A percentile compares a stretch with the other conserved stretches of the same genome.
phyloP scores from a whole-genome alignment of 192 early-diverging fungal species.

The Allomyces arbusculus region DNA sequence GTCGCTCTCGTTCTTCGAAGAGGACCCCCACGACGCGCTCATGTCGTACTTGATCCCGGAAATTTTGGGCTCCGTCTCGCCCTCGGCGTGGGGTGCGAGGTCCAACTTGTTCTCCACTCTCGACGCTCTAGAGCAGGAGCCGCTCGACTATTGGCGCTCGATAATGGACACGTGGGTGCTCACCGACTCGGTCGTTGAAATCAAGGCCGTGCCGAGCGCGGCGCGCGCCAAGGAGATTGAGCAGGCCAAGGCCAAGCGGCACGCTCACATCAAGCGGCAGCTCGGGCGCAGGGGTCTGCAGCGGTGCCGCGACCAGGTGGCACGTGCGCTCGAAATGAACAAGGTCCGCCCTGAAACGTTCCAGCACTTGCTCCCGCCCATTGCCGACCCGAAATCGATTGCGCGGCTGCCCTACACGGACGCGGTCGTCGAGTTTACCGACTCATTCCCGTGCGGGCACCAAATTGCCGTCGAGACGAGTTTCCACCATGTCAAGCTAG shows the following conservation, averaged over 20 bases:
- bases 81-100: constrained; percentile 28
- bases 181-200: constrained; percentile 28
- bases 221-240: constrained; percentile 22
- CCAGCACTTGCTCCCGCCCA: not conserved
- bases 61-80: constrained; percentile 16
- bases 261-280: constrained; percentile 9
- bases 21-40: constrained; percentile 36
- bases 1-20: constrained; percentile 25
- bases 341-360: not conserved
- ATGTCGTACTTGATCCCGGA: constrained; percentile 28
- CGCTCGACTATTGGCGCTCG: constrained; percentile 29
- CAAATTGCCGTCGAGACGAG: constrained; percentile 43
- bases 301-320: constrained; percentile 11
- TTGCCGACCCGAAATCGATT: not conserved
- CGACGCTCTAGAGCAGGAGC: constrained; percentile 24
- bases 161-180: constrained; percentile 33
- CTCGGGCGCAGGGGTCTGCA: constrained; percentile 28
- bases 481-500: constrained; percentile 38
- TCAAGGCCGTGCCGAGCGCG: constrained; percentile 30
- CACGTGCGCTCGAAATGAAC: not conserved
- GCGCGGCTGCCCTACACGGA: not conserved
- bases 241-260: constrained; percentile 17
- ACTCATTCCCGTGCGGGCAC: constrained; percentile 31
- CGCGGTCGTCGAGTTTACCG: constrained; percentile 1
- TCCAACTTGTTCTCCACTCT: constrained; percentile 30